Conservation (phyloP, 192 early-diverging fungal species). For the Fimicolochytrium jonesii region DNA sequence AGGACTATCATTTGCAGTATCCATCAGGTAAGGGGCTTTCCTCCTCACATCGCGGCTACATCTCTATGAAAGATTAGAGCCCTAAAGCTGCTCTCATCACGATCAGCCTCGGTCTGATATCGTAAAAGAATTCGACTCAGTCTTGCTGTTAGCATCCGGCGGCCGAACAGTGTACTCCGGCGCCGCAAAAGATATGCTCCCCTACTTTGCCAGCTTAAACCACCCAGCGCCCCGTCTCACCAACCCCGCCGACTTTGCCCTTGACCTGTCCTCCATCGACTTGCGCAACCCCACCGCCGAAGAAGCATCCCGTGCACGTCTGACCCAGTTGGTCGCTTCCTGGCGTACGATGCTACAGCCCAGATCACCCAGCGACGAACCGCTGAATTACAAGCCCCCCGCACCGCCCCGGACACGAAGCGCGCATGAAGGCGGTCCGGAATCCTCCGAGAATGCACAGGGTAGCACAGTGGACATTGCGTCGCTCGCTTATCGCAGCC, state of each 20-base stretch:
- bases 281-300: slow-evolving; percentile 29
- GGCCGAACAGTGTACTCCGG: slow-evolving; percentile 39
- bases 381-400: no score
- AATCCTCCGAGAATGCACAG: no score
- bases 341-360: no score
- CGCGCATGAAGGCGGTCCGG: no score
- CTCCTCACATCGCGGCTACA: neutral
- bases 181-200: slow-evolving; percentile 17
- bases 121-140: slow-evolving; percentile 75
- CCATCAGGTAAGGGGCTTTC: neutral
- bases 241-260: slow-evolving; percentile 45
- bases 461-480: neutral
- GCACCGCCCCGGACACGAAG: no score
- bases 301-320: slow-evolving; percentile 7
- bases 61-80: neutral
- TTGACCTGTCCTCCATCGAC: slow-evolving; percentile 44
- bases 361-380: no score
- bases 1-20: slow-evolving; percentile 78
- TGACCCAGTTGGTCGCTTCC: slow-evolving; percentile 18
- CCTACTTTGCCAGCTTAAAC: slow-evolving; percentile 30
- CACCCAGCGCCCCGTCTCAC: slow-evolving; percentile 26
- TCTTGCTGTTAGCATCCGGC: slow-evolving; percentile 59
- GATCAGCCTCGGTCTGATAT: slow-evolving; percentile 78
- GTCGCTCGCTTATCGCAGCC: slow-evolving; percentile 3
- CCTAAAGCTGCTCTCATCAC: slow-evolving; percentile 48